Evolutionary conservation across 495 filamentous ascomycete species (phyloP).

Genomic region (Xylaria intraflava): DNA sequence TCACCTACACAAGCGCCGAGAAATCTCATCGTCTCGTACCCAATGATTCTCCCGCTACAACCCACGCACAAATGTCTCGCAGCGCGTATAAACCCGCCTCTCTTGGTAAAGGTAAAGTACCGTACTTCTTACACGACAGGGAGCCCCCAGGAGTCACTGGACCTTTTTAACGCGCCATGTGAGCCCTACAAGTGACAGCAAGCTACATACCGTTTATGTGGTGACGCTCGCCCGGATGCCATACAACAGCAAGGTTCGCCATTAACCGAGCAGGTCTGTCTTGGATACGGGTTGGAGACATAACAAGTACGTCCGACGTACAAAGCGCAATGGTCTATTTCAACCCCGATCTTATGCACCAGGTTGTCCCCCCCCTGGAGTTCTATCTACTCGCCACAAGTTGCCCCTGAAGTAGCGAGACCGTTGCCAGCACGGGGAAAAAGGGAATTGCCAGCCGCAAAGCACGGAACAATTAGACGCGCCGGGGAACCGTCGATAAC

Average conservation of each 20-base stretch:
- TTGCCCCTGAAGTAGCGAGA: neutral
- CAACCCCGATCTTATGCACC: slow-evolving; percentile 6
- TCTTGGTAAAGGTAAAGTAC: too few relatives aligned
- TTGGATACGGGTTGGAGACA: neutral
- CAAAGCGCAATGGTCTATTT: slow-evolving; percentile 9
- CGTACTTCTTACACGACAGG: too few relatives aligned
- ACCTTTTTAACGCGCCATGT: too few relatives aligned
- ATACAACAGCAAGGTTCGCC: neutral
- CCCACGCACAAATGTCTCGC: neutral
- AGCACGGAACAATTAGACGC: neutral
- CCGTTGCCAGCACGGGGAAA: neutral
- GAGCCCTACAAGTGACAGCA: too few relatives aligned
- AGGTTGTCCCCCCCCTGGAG: neutral
- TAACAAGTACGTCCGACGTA: neutral
- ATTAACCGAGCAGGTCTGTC: slow-evolving; percentile 13
- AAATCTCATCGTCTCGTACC: too few relatives aligned
- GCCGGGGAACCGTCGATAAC: neutral
- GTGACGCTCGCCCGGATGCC: neutral
- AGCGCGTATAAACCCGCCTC: too few relatives aligned
- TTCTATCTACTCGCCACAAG: neutral
- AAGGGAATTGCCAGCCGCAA: neutral
- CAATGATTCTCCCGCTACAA: neutral
- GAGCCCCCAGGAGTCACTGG: too few relatives aligned
- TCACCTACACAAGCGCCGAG: too few relatives aligned
- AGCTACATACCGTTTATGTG: slow-evolving; percentile 8